These are phyloP conservation scores for Fagopyrum homotropicum DNA, from an alignment of 148 eudicot species.

Conservation along the genomic window DNA sequence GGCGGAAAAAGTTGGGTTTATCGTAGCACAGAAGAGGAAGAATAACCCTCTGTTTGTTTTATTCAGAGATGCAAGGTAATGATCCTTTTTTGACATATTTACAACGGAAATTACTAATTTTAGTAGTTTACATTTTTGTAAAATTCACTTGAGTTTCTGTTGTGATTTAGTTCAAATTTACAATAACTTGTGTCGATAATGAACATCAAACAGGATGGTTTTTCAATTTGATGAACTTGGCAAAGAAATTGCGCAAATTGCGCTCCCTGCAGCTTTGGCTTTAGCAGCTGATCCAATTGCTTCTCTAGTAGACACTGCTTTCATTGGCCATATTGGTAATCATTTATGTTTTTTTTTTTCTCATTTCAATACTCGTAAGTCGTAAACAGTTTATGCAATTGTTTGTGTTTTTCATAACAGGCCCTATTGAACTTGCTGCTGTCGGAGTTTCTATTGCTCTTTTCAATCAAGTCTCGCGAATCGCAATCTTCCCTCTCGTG, in stretches of 20 bases:
- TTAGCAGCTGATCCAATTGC: constrained; percentile 86
- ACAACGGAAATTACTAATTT: background rate
- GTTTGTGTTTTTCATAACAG: constrained; percentile 22
- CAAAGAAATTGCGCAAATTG: constrained; percentile 59
- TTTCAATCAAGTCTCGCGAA: constrained; percentile 77
- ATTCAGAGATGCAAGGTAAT: constrained; percentile 46
- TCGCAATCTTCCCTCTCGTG: constrained; percentile 78
- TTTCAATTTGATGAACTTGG: constrained; percentile 65
- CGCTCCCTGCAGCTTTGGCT: constrained; percentile 84
- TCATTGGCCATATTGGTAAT: constrained; percentile 82
- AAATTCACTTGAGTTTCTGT: background rate
- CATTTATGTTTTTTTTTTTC: background rate
- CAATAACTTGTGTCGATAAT: background rate
- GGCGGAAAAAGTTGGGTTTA: constrained; percentile 34
- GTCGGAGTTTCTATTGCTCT: constrained; percentile 82
- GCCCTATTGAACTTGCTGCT: constrained; percentile 78
- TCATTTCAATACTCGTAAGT: background rate
- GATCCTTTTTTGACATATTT: background rate
- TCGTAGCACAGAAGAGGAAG: constrained; percentile 26
- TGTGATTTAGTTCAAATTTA: background rate
- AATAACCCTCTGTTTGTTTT: constrained; percentile 36
- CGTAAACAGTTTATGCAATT: background rate
- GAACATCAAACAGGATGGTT: constrained; percentile 25
- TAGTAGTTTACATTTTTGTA: background rate
- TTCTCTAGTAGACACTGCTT: constrained; percentile 82